phyloP scores from a whole-genome alignment of 495 filamentous ascomycete species.

The Hyaloscypha bicolor region DNA sequence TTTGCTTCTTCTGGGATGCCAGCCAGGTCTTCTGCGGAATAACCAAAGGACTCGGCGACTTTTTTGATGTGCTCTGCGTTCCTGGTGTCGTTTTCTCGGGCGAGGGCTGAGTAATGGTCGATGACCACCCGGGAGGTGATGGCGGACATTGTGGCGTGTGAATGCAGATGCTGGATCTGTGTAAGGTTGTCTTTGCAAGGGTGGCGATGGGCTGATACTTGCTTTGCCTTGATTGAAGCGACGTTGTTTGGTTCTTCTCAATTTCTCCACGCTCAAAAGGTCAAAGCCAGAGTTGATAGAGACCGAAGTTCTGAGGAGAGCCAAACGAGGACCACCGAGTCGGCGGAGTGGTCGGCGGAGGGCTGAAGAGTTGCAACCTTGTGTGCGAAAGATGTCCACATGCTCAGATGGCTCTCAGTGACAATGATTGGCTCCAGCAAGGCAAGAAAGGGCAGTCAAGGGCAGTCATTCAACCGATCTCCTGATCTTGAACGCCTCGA shows the following conservation, averaged over 20 bases:
- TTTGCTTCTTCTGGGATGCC: constrained; percentile 60
- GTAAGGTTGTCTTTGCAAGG: not conserved
- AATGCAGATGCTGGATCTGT: not conserved
- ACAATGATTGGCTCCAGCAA: not conserved
- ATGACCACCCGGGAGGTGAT: not conserved
- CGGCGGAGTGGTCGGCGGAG: not conserved
- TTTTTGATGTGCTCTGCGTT: constrained; percentile 11
- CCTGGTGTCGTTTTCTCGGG: not conserved
- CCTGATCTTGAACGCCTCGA: not conserved
- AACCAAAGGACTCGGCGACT: constrained; percentile 64
- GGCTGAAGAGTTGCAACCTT: no score
- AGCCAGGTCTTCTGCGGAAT: constrained; percentile 54
- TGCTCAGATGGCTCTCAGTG: not conserved
- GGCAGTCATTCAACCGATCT: not conserved
- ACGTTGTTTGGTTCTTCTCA: no score
- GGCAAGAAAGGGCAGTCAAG: not conserved
- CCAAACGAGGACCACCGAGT: not conserved
- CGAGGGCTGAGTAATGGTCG: not conserved
- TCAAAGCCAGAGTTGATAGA: not conserved
- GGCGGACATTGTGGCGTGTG: not conserved
- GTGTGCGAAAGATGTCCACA: no score
- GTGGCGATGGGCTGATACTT: no score
- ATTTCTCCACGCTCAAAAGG: not conserved
- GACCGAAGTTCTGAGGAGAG: no score
- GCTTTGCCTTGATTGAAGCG: no score